Conservation (phyloP, 495 filamentous ascomycete genomes). For the Penicillium bialowiezense region DNA sequence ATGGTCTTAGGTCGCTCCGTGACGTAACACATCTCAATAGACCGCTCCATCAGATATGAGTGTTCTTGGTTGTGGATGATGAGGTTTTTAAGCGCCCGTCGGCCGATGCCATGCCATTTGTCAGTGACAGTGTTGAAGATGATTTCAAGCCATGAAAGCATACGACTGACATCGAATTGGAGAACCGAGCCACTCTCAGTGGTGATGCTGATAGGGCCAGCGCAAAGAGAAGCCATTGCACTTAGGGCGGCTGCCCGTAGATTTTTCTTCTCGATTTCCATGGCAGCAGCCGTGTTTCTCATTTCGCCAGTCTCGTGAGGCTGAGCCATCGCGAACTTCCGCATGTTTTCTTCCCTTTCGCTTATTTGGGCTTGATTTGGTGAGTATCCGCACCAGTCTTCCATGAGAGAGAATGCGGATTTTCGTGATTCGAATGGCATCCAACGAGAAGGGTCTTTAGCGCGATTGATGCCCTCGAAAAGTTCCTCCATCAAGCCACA, state of each 20-base stretch:
- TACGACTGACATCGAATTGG: slow-evolving; percentile 86
- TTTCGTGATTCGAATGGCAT: slow-evolving; percentile 94
- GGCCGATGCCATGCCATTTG: slow-evolving; percentile 86
- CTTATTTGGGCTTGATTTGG: slow-evolving; percentile 83
- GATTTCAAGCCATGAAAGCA: slow-evolving; percentile 90
- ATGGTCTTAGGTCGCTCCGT: slow-evolving; percentile 68
- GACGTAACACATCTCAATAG: slow-evolving; percentile 84
- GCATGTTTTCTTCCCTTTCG: slow-evolving; percentile 83
- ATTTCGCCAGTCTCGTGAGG: slow-evolving; percentile 65
- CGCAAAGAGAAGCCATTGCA: slow-evolving; percentile 93
- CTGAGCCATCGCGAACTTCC: slow-evolving; percentile 70
- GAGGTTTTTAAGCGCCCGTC: slow-evolving; percentile 84
- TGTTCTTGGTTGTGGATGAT: slow-evolving; percentile 87
- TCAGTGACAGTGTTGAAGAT: slow-evolving; percentile 91
- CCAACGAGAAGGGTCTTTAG: slow-evolving; percentile 82
- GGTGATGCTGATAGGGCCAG: slow-evolving; percentile 82
- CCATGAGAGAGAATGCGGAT: slow-evolving; percentile 93
- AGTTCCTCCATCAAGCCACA: slow-evolving; percentile 91
- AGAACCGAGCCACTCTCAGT: slow-evolving; percentile 79
- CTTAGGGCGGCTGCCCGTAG: slow-evolving; percentile 86
- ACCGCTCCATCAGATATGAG: slow-evolving; percentile 77
- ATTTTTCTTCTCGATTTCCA: slow-evolving; percentile 95
- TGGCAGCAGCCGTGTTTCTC: slow-evolving; percentile 74
- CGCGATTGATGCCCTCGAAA: slow-evolving; percentile 86
- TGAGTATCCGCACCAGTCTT: slow-evolving; percentile 98